Evolutionary conservation across 345 rosid species (phyloP).

Genomic region (Corchorus capsularis): DNA sequence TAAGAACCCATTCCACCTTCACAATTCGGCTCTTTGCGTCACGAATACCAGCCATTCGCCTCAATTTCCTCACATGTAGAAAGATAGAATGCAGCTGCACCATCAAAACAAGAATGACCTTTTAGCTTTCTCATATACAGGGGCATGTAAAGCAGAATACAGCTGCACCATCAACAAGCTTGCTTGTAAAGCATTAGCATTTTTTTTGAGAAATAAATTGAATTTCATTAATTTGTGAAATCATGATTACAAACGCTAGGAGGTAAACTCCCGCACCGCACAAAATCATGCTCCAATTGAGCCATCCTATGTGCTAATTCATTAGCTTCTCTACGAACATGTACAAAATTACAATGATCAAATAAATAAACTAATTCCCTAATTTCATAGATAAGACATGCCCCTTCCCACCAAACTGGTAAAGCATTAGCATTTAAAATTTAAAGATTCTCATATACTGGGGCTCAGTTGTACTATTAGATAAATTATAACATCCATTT

Average conservation of each 20-base stretch:
- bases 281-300: too few relatives aligned
- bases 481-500: background rate
- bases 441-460: background rate
- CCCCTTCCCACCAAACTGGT: too few relatives aligned
- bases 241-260: too few relatives aligned
- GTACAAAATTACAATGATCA: too few relatives aligned
- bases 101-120: conserved; percentile 6
- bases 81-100: conserved; percentile 85
- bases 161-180: background rate
- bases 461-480: background rate
- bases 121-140: background rate
- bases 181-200: background rate
- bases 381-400: too few relatives aligned
- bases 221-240: too few relatives aligned
- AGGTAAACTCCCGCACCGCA: too few relatives aligned
- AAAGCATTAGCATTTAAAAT: background rate
- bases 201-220: too few relatives aligned
- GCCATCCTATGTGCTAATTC: too few relatives aligned
- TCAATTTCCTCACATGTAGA: conserved; percentile 78
- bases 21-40: conserved; percentile 60
- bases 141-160: background rate
- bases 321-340: too few relatives aligned
- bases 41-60: conserved; percentile 87
- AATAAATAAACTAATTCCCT: too few relatives aligned
- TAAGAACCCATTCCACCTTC: conserved; percentile 73